These are phyloP conservation scores for Heritiera fomes DNA, from an alignment of 345 rosid genomes.

Conservation along the genomic window DNA sequence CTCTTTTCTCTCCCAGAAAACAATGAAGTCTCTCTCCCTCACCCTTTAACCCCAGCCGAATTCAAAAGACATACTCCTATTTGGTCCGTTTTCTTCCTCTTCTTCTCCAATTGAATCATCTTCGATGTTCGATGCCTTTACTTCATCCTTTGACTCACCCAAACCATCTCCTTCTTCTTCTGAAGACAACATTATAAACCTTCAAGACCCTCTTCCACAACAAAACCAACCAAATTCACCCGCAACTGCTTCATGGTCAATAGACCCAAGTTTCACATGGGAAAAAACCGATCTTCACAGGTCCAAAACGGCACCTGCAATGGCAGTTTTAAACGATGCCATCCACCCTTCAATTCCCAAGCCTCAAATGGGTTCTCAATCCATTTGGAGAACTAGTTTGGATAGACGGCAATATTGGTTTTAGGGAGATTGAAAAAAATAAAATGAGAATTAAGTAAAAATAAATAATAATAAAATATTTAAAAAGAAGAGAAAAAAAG, in stretches of 20 bases:
- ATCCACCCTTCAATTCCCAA: constrained; percentile 32
- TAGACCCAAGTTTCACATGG: constrained; percentile 35
- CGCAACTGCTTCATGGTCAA: constrained; percentile 36
- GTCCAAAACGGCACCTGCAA: constrained; percentile 82
- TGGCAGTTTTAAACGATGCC: constrained; percentile 62
- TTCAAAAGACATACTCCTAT: constrained; percentile 69
- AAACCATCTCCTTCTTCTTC: constrained; percentile 25
- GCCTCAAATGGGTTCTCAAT: constrained; percentile 53
- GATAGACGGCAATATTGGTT: too few relatives aligned
- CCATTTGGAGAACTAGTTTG: constrained; percentile 17
- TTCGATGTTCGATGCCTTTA: constrained; percentile 49
- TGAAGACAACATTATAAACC: constrained; percentile 22
- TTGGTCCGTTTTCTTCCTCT: constrained; percentile 57
- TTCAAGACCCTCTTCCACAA: constrained; percentile 28
- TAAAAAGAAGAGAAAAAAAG: too few relatives aligned
- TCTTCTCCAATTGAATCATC: constrained; percentile 44
- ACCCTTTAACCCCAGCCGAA: constrained; percentile 65
- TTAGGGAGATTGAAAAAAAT: too few relatives aligned
- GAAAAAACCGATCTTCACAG: constrained; percentile 46
- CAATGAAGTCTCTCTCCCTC: constrained; percentile 54
- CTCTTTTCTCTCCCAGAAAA: constrained; percentile 49
- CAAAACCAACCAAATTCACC: constrained; percentile 24
- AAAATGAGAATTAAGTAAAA: too few relatives aligned
- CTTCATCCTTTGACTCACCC: constrained; percentile 43
- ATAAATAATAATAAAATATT: too few relatives aligned